Conservation (phyloP, 495 filamentous ascomycete species). For the Lichina pygmaea region DNA sequence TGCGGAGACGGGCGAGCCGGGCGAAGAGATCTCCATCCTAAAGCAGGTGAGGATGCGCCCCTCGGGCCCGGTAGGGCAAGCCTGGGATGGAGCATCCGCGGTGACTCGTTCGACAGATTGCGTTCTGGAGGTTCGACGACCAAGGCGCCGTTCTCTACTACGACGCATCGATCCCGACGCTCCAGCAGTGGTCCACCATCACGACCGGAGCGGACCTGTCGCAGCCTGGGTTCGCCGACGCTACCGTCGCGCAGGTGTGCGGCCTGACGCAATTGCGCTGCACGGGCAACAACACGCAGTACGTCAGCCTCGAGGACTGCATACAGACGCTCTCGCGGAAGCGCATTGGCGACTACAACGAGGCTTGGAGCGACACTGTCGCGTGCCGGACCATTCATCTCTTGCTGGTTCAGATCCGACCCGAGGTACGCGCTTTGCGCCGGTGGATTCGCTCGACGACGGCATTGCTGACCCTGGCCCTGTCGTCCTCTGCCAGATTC, state of each 20-base stretch:
- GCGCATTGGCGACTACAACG: slow-evolving; percentile 14
- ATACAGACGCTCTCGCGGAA: slow-evolving; percentile 7
- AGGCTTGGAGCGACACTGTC: slow-evolving; percentile 16
- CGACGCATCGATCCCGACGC: slow-evolving; percentile 5
- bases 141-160: slow-evolving; percentile 4
- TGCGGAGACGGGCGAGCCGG: not conserved
- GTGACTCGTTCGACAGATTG: slow-evolving; percentile 1
- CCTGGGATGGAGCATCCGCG: not conserved
- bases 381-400: slow-evolving; percentile 15
- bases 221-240: slow-evolving; percentile 12
- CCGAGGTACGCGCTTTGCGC: slow-evolving; percentile 10
- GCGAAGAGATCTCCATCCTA: slow-evolving; percentile 1
- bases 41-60: slow-evolving; percentile 2
- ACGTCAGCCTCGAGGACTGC: slow-evolving; percentile 9
- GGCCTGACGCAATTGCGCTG: slow-evolving; percentile 9
- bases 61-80: not conserved
- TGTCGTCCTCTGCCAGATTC: slow-evolving; percentile 6
- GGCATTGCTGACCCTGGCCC: not conserved
- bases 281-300: slow-evolving; percentile 12
- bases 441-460: not conserved
- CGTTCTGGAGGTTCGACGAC: slow-evolving; percentile 5
- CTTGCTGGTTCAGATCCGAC: slow-evolving; percentile 13
- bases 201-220: slow-evolving; percentile 11
- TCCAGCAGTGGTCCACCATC: not conserved
- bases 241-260: slow-evolving; percentile 11